phyloP scores from a whole-genome alignment of 371 early-diverging fungal genomes.

The Parasitella parasitica region DNA sequence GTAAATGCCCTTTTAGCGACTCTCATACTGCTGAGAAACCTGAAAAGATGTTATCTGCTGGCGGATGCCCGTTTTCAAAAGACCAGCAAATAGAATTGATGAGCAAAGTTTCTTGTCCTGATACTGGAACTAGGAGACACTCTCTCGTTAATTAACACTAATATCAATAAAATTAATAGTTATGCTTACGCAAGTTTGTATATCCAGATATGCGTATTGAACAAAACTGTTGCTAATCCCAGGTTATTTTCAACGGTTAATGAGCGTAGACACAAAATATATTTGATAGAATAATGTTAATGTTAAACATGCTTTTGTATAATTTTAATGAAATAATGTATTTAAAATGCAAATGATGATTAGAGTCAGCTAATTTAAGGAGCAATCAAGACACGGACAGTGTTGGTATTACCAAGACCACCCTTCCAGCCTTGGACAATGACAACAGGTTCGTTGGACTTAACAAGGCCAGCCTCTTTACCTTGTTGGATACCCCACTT shows the following conservation, averaged over 20 bases:
- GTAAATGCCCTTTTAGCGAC: not conserved
- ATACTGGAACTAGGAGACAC: not conserved
- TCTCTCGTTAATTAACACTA: not conserved
- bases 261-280: no score
- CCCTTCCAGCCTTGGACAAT: slow-evolving; percentile 83
- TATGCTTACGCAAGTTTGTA: no score
- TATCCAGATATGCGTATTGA: no score
- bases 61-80: not conserved
- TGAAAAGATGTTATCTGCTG: not conserved
- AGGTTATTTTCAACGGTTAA: no score
- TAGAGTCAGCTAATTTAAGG: slow-evolving; percentile 30
- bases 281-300: no score
- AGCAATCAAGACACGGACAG: slow-evolving; percentile 69
- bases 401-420: slow-evolving; percentile 81
- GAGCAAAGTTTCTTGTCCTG: not conserved
- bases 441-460: slow-evolving; percentile 70
- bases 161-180: not conserved
- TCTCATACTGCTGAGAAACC: not conserved
- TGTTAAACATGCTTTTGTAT: no score
- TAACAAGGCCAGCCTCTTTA: slow-evolving; percentile 54
- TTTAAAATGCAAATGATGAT: no score
- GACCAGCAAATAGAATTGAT: not conserved
- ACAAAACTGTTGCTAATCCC: no score
- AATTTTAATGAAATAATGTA: no score
- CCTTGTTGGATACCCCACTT: slow-evolving; percentile 78